Evolutionary conservation across 1,284 basidiomycete species (phyloP), one percentile per base, ranked within the genome.

Genomic region (Ceratobasidium sp.): DNA sequence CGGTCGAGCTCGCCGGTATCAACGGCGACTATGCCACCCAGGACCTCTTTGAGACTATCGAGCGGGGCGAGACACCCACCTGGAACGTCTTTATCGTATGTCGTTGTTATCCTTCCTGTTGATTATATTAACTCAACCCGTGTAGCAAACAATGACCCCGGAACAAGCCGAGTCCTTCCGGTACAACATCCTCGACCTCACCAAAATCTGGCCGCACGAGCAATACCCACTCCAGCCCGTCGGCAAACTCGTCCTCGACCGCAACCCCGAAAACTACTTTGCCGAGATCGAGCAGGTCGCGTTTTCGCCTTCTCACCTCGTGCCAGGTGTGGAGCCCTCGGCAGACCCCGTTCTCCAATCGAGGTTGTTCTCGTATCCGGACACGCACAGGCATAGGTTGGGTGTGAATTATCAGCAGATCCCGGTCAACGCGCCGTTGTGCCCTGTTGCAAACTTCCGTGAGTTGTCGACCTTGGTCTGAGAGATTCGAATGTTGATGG

Each of bases 311-410:
- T 92, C 93, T 0, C 95, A 98, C 84, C 84, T 91, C 67, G 86
- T 97, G 2, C 93, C 93, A 1, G 97, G 96, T 83, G 89, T 96
- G 81, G 96, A 97, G 86, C 89, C 95, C 46, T 92, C 92, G 19
- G 89, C 91, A 49, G 96, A 98, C 85, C 96, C 96, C 19, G 93
- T 98, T 78, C 88, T 98, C 79, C 96, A 98, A 84, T 92, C 92
- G 37, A 94, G 96, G 78, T 89, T 98, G 54, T 98, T 97, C 90
- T 95, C 95, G 11, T 98, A 98, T 88, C 94, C 95, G 4, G 96
- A 98, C 84, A 95, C 96, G 7, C 96, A 97, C 84, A 91, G 95
- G 78, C 92, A 96, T 87, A 84, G 84, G 82, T 90, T 96, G 61
- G 95, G 95, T 51, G 81, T 85, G 77, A 98, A 98, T 88, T 97